Evolutionary conservation across 805 yeast species (phyloP).

Genomic region (Dipodascopsis tothii): DNA sequence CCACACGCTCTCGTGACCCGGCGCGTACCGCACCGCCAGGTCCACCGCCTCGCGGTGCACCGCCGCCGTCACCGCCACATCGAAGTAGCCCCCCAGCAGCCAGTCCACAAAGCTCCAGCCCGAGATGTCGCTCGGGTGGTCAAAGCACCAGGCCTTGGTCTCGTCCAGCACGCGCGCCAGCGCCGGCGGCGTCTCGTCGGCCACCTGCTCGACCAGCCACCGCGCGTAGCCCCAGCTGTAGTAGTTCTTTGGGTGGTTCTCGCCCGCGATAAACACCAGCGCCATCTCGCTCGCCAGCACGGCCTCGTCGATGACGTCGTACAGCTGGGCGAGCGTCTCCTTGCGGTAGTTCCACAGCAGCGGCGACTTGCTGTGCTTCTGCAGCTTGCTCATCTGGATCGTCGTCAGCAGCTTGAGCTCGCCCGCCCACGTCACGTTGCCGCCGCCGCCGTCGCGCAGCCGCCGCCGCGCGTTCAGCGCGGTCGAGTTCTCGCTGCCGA

Average conservation of each 20-base stretch:
- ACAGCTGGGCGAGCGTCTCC: neutral
- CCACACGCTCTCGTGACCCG: neutral
- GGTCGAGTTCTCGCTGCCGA: constrained; percentile 19
- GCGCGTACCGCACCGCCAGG: neutral
- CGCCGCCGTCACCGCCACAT: no score
- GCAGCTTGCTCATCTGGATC: constrained; percentile 28
- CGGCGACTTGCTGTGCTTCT: constrained; percentile 35
- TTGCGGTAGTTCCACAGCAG: constrained; percentile 35
- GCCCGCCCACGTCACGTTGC: constrained; percentile 15
- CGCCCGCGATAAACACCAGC: constrained; percentile 33
- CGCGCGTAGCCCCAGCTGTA: constrained; percentile 42
- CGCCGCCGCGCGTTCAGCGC: constrained; percentile 18
- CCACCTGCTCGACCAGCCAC: constrained; percentile 27
- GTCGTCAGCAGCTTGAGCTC: constrained; percentile 14
- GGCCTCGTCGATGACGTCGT: neutral
- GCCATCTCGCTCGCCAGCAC: constrained; percentile 23
- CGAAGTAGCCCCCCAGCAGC: constrained; percentile 9
- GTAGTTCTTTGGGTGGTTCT: constrained; percentile 41
- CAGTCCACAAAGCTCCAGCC: constrained; percentile 23
- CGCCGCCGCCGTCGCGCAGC: constrained; percentile 12
- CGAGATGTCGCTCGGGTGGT: constrained; percentile 22
- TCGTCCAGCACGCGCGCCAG: neutral
- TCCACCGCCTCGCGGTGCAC: neutral
- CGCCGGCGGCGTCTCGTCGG: constrained; percentile 4
- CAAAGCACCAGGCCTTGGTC: constrained; percentile 17